Percentiles rank a stretch among this genome's conserved stretches.
phyloP scores from a whole-genome alignment of 2,329 filamentous ascomycete genomes.

The Trichoderma semiorbis region DNA sequence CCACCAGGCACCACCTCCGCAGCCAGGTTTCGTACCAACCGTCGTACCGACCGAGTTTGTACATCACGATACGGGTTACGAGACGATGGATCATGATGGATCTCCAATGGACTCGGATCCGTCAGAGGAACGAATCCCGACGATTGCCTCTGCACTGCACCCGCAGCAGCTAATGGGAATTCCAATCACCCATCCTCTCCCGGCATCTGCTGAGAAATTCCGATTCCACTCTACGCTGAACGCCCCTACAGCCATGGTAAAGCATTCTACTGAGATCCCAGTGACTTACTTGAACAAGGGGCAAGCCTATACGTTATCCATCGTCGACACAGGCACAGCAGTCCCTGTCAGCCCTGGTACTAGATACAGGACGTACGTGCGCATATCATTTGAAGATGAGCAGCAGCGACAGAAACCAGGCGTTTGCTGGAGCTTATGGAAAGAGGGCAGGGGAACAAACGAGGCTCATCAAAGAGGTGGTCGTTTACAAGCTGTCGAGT shows the following conservation, averaged over 20 bases:
- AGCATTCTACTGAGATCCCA: conserved; percentile 82
- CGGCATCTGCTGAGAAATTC: conserved; percentile 65
- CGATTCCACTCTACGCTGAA: conserved; percentile 88
- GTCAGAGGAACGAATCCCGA: conserved; percentile 48
- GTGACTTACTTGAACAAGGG: conserved; percentile 99
- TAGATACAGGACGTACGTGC: conserved; percentile 83
- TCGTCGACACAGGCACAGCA: conserved; percentile 71
- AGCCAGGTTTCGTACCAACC: conserved; percentile 68
- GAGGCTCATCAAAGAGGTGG: conserved; percentile 93
- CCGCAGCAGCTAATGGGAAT: conserved; percentile 46
- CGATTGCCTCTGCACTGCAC: conserved; percentile 59
- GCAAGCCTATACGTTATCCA: conserved; percentile 83
- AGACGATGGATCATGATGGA: conserved; percentile 72
- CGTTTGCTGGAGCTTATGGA: conserved; percentile 86
- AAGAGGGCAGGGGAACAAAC: conserved; percentile 91
- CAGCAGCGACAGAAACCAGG: conserved; percentile 81
- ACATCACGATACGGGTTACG: conserved; percentile 76
- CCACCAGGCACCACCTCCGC: conserved; percentile 56
- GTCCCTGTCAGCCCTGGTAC: conserved; percentile 57
- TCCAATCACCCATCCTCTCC: conserved; percentile 45
- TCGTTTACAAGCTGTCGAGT: conserved; percentile 91
- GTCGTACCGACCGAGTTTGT: conserved; percentile 76
- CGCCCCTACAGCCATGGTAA: conserved; percentile 95
- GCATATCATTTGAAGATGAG: conserved; percentile 96
- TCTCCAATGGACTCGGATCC: conserved; percentile 61